Conservation (phyloP, 2,329 filamentous ascomycete species). For the Plenodomus biglobosus region DNA sequence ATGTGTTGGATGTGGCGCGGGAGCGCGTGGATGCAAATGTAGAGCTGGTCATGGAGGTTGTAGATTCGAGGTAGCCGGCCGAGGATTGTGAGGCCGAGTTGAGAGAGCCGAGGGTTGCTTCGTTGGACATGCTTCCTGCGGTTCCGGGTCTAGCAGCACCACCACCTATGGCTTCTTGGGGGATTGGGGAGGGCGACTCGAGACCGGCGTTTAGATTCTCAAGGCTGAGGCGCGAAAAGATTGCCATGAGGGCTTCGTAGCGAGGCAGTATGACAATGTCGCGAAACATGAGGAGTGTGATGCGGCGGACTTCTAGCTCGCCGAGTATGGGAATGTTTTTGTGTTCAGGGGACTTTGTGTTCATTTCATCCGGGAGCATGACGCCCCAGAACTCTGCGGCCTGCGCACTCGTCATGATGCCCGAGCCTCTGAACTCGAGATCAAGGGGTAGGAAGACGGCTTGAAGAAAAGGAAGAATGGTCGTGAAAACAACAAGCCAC, state of each 20-base stretch:
- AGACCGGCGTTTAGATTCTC: constrained; percentile 64
- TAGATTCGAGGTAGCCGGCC: constrained; percentile 72
- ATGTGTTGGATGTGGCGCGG: constrained; percentile 83
- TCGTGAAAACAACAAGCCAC: constrained; percentile 91
- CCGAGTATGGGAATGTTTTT: constrained; percentile 51
- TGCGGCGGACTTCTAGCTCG: constrained; percentile 79
- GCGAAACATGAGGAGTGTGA: constrained; percentile 84
- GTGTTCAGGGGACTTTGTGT: constrained; percentile 47
- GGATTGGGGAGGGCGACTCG: constrained; percentile 36
- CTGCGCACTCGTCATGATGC: constrained; percentile 76
- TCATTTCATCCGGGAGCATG: constrained; percentile 54
- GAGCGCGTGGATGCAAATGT: constrained; percentile 60
- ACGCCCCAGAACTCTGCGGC: constrained; percentile 90
- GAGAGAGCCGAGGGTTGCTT: constrained; percentile 64
- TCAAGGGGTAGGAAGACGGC: constrained; percentile 92
- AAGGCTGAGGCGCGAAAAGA: constrained; percentile 85
- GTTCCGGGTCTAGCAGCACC: constrained; percentile 32
- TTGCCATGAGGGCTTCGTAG: constrained; percentile 83
- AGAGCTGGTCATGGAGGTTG: constrained; percentile 56
- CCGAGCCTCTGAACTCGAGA: constrained; percentile 85
- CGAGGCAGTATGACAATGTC: constrained; percentile 86
- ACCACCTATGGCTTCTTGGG: constrained; percentile 8
- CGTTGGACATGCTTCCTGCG: constrained; percentile 25
- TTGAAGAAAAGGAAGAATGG: constrained; percentile 89
- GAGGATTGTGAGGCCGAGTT: constrained; percentile 66